phyloP scores from a whole-genome alignment of 495 filamentous ascomycete species.

The Penicillium salamii region DNA sequence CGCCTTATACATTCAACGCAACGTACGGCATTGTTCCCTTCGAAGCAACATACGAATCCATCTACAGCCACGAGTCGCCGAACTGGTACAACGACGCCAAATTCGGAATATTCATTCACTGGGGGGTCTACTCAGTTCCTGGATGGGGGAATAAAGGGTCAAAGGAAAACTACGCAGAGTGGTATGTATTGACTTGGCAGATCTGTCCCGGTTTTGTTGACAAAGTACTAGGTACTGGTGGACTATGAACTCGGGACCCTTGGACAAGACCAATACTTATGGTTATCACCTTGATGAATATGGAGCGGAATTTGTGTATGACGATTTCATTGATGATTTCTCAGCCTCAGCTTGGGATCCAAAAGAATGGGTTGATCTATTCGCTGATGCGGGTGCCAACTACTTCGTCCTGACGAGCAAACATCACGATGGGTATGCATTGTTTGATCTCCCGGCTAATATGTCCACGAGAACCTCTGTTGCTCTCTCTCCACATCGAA shows the following conservation, averaged over 20 bases:
- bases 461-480: conserved; percentile 18
- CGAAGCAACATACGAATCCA: conserved; percentile 23
- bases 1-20: too few relatives aligned
- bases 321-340: conserved; percentile 55
- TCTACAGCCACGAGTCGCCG: conserved; percentile 48
- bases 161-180: conserved; percentile 53
- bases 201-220: too few relatives aligned
- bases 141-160: conserved; percentile 52
- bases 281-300: conserved; percentile 50
- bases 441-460: conserved; percentile 47
- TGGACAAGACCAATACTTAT: conserved; percentile 34
- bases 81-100: conserved; percentile 54
- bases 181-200: conserved; percentile 22
- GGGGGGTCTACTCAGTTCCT: conserved; percentile 53
- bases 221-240: conserved; percentile 34
- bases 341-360: conserved; percentile 47
- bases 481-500: too few relatives aligned
- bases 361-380: conserved; percentile 55
- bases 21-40: too few relatives aligned
- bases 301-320: conserved; percentile 49
- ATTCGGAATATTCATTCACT: conserved; percentile 58
- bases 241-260: conserved; percentile 27
- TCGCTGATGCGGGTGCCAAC: conserved; percentile 50
- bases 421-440: conserved; percentile 52
- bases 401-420: conserved; percentile 56